Evolutionary conservation across 139 green algal species (phyloP).

Genomic region (Chlamydomonas incerta): DNA sequence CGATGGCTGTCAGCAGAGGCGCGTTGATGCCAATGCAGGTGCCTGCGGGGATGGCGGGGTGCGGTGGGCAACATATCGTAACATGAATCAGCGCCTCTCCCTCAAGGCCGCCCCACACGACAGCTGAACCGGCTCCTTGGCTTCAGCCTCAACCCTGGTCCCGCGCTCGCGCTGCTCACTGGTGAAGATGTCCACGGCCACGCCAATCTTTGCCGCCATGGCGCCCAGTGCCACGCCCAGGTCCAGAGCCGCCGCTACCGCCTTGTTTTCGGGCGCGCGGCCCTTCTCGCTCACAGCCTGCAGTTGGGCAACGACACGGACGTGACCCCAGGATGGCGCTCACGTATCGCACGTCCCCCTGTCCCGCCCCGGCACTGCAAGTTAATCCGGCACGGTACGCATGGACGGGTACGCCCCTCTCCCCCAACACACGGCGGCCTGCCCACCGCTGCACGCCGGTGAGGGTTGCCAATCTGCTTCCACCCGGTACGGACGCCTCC

Average conservation of each 20-base stretch:
- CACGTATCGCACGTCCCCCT: too few relatives aligned
- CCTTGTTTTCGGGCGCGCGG: neutral
- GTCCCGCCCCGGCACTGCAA: too few relatives aligned
- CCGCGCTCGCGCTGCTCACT: too few relatives aligned
- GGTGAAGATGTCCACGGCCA: constrained; percentile 21
- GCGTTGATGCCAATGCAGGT: constrained; percentile 18
- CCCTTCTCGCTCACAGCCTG: constrained; percentile 27
- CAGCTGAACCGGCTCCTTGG: neutral
- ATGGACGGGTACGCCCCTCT: too few relatives aligned
- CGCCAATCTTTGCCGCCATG: neutral
- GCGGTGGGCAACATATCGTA: neutral
- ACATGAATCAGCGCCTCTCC: neutral
- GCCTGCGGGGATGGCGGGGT: neutral
- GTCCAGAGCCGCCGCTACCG: constrained; percentile 10
- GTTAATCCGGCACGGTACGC: too few relatives aligned
- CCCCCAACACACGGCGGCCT: too few relatives aligned
- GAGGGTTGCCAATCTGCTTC: too few relatives aligned
- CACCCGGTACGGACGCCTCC: too few relatives aligned
- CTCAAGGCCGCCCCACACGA: neutral
- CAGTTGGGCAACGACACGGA: neutral
- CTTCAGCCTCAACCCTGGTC: neutral
- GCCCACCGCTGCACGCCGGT: too few relatives aligned
- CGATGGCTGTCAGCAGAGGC: constrained; percentile 13
- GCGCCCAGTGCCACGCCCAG: constrained; percentile 11
- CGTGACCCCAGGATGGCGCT: too few relatives aligned